Conservation (phyloP, 352 stramenopile genomes). For the Globisporangium lucens region DNA sequence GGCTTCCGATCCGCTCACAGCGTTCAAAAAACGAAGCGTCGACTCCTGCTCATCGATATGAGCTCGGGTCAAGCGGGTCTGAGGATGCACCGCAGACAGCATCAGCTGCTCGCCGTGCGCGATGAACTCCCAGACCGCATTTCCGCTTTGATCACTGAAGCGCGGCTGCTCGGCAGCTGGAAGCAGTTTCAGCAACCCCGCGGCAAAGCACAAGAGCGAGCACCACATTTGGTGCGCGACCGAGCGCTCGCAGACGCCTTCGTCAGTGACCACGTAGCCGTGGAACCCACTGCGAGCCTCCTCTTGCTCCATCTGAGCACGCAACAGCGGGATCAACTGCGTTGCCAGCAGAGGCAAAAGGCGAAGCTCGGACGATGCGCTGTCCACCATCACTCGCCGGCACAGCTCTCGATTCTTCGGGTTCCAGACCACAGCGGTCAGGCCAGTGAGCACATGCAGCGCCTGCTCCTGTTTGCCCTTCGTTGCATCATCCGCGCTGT, state of each 20-base stretch:
- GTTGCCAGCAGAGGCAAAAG: conserved; percentile 50
- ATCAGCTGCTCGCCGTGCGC: conserved; percentile 44
- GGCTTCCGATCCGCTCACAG: conserved; percentile 27
- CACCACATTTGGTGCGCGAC: conserved; percentile 62
- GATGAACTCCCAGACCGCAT: conserved; percentile 57
- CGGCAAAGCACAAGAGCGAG: conserved; percentile 41
- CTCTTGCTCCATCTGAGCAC: conserved; percentile 39
- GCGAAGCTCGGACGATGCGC: conserved; percentile 20
- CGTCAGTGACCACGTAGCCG: conserved; percentile 27
- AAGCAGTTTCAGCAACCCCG: conserved; percentile 36
- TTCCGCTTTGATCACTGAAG: conserved; percentile 12
- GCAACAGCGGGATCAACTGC: conserved; percentile 41
- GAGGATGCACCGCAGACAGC: conserved; percentile 30
- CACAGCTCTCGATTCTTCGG: conserved; percentile 43
- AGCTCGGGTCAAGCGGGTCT: conserved; percentile 37
- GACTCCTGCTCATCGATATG: conserved; percentile 45
- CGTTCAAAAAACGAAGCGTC: conserved; percentile 41
- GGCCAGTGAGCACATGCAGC: conserved; percentile 38
- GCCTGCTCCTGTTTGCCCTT: conserved; percentile 36
- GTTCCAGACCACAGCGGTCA: conserved; percentile 56
- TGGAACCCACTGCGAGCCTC: conserved; percentile 25
- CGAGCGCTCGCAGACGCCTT: conserved; percentile 27
- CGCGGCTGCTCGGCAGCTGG: neutral
- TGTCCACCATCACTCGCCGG: conserved; percentile 41
- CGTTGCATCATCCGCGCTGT: neutral